Evolutionary conservation across 495 filamentous ascomycete genomes (phyloP).

Genomic region (Penicillium diatomitis): DNA sequence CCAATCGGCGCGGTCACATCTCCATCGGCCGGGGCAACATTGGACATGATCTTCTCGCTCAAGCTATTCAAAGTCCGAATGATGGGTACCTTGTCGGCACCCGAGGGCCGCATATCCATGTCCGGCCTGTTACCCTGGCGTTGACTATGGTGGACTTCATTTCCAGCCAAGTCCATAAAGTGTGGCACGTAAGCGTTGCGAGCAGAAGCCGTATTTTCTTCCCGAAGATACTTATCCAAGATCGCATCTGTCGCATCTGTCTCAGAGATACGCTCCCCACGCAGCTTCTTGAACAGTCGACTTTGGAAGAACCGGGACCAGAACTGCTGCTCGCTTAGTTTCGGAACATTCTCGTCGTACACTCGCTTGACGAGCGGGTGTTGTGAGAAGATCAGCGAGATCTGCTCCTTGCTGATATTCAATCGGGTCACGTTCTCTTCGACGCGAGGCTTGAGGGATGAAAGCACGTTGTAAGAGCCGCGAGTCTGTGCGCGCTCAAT

Average conservation of each 20-base stretch:
- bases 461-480: slow-evolving; percentile 86
- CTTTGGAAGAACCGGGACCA: slow-evolving; percentile 91
- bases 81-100: slow-evolving; percentile 62
- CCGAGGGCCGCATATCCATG: slow-evolving; percentile 70
- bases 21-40: slow-evolving; percentile 67
- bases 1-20: slow-evolving; percentile 54
- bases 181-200: slow-evolving; percentile 62
- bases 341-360: slow-evolving; percentile 89
- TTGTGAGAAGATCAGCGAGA: slow-evolving; percentile 84
- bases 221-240: slow-evolving; percentile 77
- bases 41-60: slow-evolving; percentile 83
- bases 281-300: slow-evolving; percentile 80
- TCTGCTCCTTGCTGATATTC: slow-evolving; percentile 84
- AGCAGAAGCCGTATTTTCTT: slow-evolving; percentile 46
- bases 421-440: slow-evolving; percentile 71
- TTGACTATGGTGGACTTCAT: slow-evolving; percentile 81
- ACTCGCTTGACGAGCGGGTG: slow-evolving; percentile 85
- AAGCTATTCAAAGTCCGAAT: slow-evolving; percentile 77
- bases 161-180: slow-evolving; percentile 85
- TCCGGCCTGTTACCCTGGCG: slow-evolving; percentile 76
- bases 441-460: slow-evolving; percentile 72
- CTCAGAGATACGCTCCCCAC: slow-evolving; percentile 74
- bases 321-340: slow-evolving; percentile 68
- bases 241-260: slow-evolving; percentile 61
- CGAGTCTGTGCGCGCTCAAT: slow-evolving; percentile 77